phyloP scores from a whole-genome alignment of 1,284 basidiomycete species.

The Ceratobasidium sp. region DNA sequence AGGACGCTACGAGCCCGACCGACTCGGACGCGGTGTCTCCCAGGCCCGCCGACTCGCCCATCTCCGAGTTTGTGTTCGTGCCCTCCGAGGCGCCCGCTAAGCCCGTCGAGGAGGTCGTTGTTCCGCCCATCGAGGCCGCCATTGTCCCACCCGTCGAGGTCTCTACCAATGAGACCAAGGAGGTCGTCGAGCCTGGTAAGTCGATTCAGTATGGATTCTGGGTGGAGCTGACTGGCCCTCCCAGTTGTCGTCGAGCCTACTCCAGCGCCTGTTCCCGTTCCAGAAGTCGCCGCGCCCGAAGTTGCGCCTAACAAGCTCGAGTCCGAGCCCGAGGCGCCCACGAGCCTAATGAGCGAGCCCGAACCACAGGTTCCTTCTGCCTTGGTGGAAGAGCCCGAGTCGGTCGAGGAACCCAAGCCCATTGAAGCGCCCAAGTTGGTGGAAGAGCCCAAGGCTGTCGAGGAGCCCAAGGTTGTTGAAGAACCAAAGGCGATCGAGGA shows the following conservation, averaged over 20 bases:
- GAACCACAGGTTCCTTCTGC: too few relatives aligned
- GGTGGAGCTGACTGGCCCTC: too few relatives aligned
- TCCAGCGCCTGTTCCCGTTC: not conserved
- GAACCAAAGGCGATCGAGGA: not conserved
- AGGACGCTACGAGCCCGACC: not conserved
- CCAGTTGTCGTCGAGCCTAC: not conserved
- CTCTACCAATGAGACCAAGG: constrained; percentile 3
- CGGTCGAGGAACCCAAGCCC: not conserved
- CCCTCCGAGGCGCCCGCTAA: not conserved
- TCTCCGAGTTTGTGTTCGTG: not conserved
- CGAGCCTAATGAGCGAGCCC: not conserved
- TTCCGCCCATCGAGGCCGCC: not conserved
- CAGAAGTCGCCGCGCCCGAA: not conserved
- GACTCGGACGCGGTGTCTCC: not conserved
- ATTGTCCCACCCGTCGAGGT: not conserved
- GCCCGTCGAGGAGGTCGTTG: not conserved
- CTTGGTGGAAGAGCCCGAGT: not conserved
- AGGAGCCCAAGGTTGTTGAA: not conserved
- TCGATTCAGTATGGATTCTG: too few relatives aligned
- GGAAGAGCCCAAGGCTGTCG: not conserved
- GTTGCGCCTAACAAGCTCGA: not conserved
- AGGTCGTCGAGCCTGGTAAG: not conserved
- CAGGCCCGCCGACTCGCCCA: not conserved
- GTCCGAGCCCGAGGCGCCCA: not conserved
- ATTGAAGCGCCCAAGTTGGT: constrained; percentile 6